These are phyloP conservation scores for Penicillium thymicola DNA, from an alignment of 2,329 filamentous ascomycete species.

Conservation along the genomic window DNA sequence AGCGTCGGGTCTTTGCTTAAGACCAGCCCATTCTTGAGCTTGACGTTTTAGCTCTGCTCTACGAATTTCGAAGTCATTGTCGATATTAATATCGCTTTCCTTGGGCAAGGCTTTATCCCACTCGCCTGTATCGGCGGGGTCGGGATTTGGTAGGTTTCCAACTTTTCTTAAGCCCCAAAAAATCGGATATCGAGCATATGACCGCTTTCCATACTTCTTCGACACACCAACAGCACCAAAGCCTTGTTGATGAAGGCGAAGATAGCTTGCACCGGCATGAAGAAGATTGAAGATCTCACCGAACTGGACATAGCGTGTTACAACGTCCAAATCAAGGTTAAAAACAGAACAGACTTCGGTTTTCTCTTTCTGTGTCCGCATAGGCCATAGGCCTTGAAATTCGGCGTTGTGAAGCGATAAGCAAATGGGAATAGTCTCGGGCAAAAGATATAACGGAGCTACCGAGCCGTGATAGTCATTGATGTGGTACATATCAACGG, in stretches of 20 bases:
- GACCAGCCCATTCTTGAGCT: slow-evolving; percentile 65
- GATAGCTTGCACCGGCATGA: slow-evolving; percentile 64
- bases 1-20: slow-evolving; percentile 59
- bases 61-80: slow-evolving; percentile 53
- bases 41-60: slow-evolving; percentile 56
- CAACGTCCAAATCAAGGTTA: slow-evolving; percentile 57
- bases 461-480: slow-evolving; percentile 64
- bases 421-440: slow-evolving; percentile 59
- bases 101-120: slow-evolving; percentile 56
- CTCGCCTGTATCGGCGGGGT: slow-evolving; percentile 61
- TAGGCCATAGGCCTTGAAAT: slow-evolving; percentile 67
- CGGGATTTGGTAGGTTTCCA: slow-evolving; percentile 62
- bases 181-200: slow-evolving; percentile 64
- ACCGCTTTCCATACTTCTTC: slow-evolving; percentile 65
- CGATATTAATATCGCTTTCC: slow-evolving; percentile 50
- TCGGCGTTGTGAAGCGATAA: slow-evolving; percentile 67
- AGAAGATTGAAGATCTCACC: slow-evolving; percentile 67
- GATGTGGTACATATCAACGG: slow-evolving; percentile 63
- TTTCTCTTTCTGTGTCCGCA: slow-evolving; percentile 59
- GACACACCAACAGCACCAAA: slow-evolving; percentile 67
- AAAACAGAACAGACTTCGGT: slow-evolving; percentile 64
- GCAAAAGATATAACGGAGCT: slow-evolving; percentile 63
- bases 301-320: slow-evolving; percentile 62
- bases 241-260: slow-evolving; percentile 64
- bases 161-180: slow-evolving; percentile 66